These are phyloP conservation scores for Debaryomyces hansenii DNA, from an alignment of 805 yeast species.

Conservation along the genomic window DNA sequence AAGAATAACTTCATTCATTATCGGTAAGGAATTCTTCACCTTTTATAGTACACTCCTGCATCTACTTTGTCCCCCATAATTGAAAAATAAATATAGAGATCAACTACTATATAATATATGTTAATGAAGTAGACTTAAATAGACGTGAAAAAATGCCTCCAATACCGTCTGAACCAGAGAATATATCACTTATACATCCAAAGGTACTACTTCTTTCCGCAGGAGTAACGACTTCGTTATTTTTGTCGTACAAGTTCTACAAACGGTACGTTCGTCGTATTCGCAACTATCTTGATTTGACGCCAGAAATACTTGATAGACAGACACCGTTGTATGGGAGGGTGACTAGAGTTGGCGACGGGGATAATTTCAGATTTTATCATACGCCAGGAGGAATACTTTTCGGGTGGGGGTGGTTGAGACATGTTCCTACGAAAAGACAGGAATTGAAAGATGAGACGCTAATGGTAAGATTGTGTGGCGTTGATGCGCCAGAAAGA, in stretches of 20 bases:
- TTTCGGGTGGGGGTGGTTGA: conserved; percentile 93
- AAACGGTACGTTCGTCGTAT: conserved; percentile 33
- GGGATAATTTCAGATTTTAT: conserved; percentile 88
- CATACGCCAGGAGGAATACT: conserved; percentile 91
- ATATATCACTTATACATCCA: conserved; percentile 33
- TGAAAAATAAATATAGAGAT: not conserved
- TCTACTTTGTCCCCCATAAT: not conserved
- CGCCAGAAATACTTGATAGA: conserved; percentile 32
- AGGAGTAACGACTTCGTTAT: conserved; percentile 28
- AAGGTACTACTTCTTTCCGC: conserved; percentile 38
- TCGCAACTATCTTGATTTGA: conserved; percentile 36
- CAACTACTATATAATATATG: not conserved
- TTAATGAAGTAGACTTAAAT: too few species aligned
- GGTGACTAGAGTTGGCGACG: conserved; percentile 92
- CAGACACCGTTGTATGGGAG: conserved; percentile 49
- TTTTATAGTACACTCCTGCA: not conserved
- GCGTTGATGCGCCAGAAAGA: conserved; percentile 96
- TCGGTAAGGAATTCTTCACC: not conserved
- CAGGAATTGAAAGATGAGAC: conserved; percentile 61
- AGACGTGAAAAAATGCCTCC: conserved; percentile 2
- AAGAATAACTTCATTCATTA: not conserved
- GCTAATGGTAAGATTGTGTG: conserved; percentile 79
- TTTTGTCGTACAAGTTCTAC: conserved; percentile 32
- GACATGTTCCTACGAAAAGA: conserved; percentile 59
- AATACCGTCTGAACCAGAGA: conserved; percentile 4